phyloP scores from a whole-genome alignment of 192 early-diverging fungal genomes.

The Dissophora globulifera region DNA sequence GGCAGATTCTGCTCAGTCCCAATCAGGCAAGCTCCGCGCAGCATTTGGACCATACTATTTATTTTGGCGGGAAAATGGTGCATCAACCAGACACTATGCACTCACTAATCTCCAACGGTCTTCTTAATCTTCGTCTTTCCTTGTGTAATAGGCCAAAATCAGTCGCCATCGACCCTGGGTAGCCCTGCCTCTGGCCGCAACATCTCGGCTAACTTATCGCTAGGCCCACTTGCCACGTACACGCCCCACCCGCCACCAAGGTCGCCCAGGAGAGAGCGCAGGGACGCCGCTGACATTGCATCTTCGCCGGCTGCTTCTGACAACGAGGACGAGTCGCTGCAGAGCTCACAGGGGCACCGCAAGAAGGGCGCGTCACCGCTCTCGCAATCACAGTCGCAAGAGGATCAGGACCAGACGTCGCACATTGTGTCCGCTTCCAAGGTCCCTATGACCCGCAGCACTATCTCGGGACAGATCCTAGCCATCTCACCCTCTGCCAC shows the following conservation, averaged over 20 bases:
- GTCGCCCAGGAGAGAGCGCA: constrained; percentile 45
- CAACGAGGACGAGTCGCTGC: constrained; percentile 33
- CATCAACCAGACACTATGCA: too few relatives aligned
- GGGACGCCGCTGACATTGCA: constrained; percentile 18
- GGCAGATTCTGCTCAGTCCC: constrained; percentile 8
- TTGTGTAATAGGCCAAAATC: constrained; percentile 4
- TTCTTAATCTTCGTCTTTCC: background rate
- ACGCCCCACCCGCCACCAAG: constrained; percentile 40
- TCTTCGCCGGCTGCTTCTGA: constrained; percentile 30
- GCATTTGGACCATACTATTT: background rate
- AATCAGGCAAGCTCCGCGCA: background rate
- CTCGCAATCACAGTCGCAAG: background rate
- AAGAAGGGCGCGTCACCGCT: constrained; percentile 10
- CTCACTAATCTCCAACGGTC: background rate
- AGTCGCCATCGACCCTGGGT: constrained; percentile 2
- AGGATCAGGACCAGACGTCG: background rate
- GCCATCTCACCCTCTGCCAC: constrained; percentile 16
- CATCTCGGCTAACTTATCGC: constrained; percentile 16
- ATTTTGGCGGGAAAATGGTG: too few relatives aligned
- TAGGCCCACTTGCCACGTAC: constrained; percentile 4
- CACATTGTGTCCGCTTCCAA: constrained; percentile 18
- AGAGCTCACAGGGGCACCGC: background rate
- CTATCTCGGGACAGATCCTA: constrained; percentile 37
- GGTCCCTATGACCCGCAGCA: constrained; percentile 16
- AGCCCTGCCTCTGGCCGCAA: constrained; percentile 21